Conservation (phyloP, 2,329 filamentous ascomycete genomes). For the Madurella fahalii region DNA sequence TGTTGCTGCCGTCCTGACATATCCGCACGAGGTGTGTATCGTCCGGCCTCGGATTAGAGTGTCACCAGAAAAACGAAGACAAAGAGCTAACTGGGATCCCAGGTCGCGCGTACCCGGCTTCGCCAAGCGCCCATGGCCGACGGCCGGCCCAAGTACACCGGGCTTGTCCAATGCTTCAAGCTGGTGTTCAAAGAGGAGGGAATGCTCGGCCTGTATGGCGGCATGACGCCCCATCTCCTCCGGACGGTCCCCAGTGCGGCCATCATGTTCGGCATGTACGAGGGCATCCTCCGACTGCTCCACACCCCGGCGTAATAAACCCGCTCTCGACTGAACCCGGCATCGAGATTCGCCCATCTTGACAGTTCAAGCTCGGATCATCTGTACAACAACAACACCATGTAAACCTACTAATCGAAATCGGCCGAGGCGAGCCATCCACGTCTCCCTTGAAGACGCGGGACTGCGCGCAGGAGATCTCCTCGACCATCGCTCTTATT, state of each 20-base stretch:
- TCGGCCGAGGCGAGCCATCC: background rate
- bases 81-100: constrained; percentile 13
- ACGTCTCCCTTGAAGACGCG: background rate
- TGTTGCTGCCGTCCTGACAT: constrained; percentile 76
- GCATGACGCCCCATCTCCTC: constrained; percentile 85
- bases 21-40: constrained; percentile 79
- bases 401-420: constrained; percentile 9
- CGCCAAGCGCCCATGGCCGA: constrained; percentile 74
- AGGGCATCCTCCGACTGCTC: constrained; percentile 51
- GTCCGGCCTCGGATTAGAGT: background rate
- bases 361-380: background rate
- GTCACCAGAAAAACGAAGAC: background rate
- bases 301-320: constrained; percentile 27
- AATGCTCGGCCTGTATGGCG: constrained; percentile 80
- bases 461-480: background rate
- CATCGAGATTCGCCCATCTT: background rate
- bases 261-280: constrained; percentile 94
- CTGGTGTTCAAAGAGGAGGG: constrained; percentile 87
- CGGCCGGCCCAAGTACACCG: constrained; percentile 78
- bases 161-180: constrained; percentile 82
- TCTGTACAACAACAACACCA: constrained; percentile 11
- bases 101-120: constrained; percentile 78
- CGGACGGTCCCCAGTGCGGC: constrained; percentile 87
- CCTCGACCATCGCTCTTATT: background rate
- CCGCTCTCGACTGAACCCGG: background rate